Evolutionary conservation across 1,139 yeast genomes (phyloP).

Genomic region (Arxiozyma bovina): DNA sequence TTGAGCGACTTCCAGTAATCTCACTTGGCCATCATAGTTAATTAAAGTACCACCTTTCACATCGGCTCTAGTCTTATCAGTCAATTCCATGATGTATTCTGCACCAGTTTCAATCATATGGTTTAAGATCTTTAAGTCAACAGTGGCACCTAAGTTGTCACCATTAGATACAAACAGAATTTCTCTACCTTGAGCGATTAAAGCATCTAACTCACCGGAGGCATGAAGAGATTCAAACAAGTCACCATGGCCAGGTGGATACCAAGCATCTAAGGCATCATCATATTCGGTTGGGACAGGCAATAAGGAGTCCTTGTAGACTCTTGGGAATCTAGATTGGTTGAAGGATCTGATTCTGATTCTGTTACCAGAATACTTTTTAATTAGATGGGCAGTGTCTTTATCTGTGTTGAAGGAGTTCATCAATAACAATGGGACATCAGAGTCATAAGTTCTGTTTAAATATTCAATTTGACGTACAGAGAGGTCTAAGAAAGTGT

Average conservation of each 20-base stretch:
- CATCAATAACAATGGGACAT: slow-evolving; percentile 94
- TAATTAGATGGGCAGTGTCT: slow-evolving; percentile 90
- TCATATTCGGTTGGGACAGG: slow-evolving; percentile 80
- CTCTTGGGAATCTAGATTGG: slow-evolving; percentile 95
- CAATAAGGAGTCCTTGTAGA: slow-evolving; percentile 83
- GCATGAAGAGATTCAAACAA: slow-evolving; percentile 82
- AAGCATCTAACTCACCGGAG: slow-evolving; percentile 85
- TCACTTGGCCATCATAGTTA: slow-evolving; percentile 89
- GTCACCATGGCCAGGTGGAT: slow-evolving; percentile 99
- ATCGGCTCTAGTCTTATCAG: slow-evolving; percentile 97
- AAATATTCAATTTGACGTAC: slow-evolving; percentile 96
- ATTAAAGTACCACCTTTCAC: slow-evolving; percentile 99
- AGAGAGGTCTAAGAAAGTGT: slow-evolving; percentile 86
- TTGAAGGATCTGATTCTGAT: slow-evolving; percentile 92
- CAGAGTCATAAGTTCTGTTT: slow-evolving; percentile 83
- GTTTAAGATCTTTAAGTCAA: slow-evolving; percentile 79
- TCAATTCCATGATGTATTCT: slow-evolving; percentile 95
- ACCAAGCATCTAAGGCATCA: slow-evolving; percentile 82
- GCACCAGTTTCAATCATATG: slow-evolving; percentile 89
- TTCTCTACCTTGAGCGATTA: slow-evolving; percentile 91
- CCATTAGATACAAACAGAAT: slow-evolving; percentile 92
- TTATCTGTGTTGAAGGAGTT: slow-evolving; percentile 96
- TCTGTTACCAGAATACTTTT: slow-evolving; percentile 94
- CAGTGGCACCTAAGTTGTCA: slow-evolving; percentile 97
- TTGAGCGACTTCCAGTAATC: slow-evolving; percentile 94